Base-by-base conservation (phyloP, 2,329 filamentous ascomycete genomes). In the Colletotrichum sidae region DNA sequence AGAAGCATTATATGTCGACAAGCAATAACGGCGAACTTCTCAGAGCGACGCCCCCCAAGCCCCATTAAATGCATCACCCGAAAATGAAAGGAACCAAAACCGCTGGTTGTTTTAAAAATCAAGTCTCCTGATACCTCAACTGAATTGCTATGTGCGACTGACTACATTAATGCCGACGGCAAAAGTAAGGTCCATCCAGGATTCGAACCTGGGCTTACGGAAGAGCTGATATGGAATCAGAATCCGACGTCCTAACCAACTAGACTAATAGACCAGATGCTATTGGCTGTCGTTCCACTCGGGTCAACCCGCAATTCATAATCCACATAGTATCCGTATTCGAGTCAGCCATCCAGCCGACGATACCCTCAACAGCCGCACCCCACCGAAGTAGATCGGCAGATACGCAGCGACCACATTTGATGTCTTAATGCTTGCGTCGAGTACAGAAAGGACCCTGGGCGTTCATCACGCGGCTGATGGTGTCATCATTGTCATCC, bases 401-500 rank as follows among this genome's bases (percentile, higher is more conserved):
- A 33, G 12, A 33, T 38, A 42, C 12, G 25, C 15, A 6, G 12
- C 15, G 10, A 35, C 15, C 46, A 49, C 46, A 1, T 51, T 13
- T 35, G 10, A 25, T 25, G 25, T 12, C 25, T 64, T 34, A 58
- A 13, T 58, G 11, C 37, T 55, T 52, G 6, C 47, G 49, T 15
- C 54, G 35, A 11, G 71, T 70, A 69, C 74, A 75, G 34, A 68
- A 71, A 10, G 72, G 72, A 11, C 70, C 72, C 57, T 72, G 70
- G 15, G 73, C 73, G 55, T 72, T 70, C 75, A 76, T 77, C 2
- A 80, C 76, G 39, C 73, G 73, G 38, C 76, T 72, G 45, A 80
- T 68, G 9, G 77, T 78, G 51, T 77, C 73, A 60, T 80, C 78
- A 6, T 74, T 75, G 63, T 79, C 77, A 46, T 79, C 73, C 79